These are phyloP conservation scores for Globomyces pollinis-pini DNA, from an alignment of 192 early-diverging fungal species.

Conservation along the genomic window DNA sequence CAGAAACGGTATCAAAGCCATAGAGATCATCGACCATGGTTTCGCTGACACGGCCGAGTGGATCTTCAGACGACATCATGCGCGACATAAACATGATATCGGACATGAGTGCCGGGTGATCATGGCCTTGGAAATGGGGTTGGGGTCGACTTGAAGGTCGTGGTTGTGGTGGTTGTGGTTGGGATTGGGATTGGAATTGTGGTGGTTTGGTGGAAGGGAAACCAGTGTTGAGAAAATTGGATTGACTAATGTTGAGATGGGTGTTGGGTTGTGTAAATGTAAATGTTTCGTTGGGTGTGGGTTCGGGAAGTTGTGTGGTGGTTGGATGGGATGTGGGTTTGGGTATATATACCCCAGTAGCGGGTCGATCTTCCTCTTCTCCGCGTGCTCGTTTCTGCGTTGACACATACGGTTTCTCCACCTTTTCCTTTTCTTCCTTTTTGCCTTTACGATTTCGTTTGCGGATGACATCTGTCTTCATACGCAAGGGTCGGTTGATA, in stretches of 20 bases:
- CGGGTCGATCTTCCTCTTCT: background rate
- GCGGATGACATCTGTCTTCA: constrained; percentile 86
- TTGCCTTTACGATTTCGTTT: constrained; percentile 71
- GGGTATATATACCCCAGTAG: background rate
- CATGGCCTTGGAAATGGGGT: too few relatives aligned
- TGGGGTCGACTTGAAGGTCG: too few relatives aligned
- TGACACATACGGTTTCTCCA: constrained; percentile 10
- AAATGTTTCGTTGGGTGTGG: background rate
- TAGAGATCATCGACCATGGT: constrained; percentile 16
- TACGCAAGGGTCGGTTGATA: constrained; percentile 71
- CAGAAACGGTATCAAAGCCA: too few relatives aligned
- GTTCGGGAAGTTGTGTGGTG: background rate
- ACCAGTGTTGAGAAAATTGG: background rate
- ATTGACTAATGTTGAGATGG: background rate
- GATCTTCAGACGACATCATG: constrained; percentile 21
- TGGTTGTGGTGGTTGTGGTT: background rate
- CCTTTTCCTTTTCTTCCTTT: constrained; percentile 28
- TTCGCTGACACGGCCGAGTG: constrained; percentile 11
- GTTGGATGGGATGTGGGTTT: background rate
- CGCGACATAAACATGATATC: constrained; percentile 17
- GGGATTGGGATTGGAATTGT: background rate
- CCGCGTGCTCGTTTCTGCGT: constrained; percentile 5
- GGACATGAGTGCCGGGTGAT: too few relatives aligned
- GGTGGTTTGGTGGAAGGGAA: background rate
- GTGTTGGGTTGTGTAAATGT: background rate